These are phyloP conservation scores for Penicillium sp. DNA, from an alignment of 2,329 filamentous ascomycete species.

Conservation along the genomic window DNA sequence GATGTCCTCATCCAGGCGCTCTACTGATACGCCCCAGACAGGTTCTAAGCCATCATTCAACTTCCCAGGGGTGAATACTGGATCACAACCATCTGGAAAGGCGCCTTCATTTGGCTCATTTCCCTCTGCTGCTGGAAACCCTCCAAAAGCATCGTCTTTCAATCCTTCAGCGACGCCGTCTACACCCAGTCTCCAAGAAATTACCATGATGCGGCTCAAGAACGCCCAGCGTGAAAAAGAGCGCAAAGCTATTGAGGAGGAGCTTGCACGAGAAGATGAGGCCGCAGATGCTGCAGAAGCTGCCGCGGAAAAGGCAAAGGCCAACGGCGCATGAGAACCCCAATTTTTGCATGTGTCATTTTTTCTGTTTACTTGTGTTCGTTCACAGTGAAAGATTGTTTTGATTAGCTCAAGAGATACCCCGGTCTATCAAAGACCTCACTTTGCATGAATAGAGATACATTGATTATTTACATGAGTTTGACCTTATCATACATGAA, in stretches of 20 bases:
- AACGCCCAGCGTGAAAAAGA: conserved; percentile 59
- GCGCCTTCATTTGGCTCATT: conserved; percentile 48
- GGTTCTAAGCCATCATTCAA: conserved; percentile 32
- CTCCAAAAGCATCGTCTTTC: conserved; percentile 31
- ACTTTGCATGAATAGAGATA: conserved; percentile 17
- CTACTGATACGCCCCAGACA: conserved; percentile 1
- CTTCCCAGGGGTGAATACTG: conserved; percentile 38
- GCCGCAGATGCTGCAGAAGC: conserved; percentile 32
- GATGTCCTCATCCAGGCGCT: conserved; percentile 23
- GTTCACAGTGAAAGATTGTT: background rate
- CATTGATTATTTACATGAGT: conserved; percentile 25
- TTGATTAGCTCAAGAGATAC: conserved; percentile 27
- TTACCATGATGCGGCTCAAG: conserved; percentile 59
- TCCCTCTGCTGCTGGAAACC: conserved; percentile 34
- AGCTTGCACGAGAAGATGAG: conserved; percentile 54
- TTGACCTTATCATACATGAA: conserved; percentile 26
- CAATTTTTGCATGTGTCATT: background rate
- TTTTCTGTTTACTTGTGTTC: conserved; percentile 2
- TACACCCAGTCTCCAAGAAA: conserved; percentile 47
- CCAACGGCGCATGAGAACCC: conserved; percentile 10
- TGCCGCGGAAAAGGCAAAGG: conserved; percentile 3
- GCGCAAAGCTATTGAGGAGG: conserved; percentile 55
- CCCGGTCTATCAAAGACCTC: conserved; percentile 16
- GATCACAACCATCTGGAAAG: conserved; percentile 31
- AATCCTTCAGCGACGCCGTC: conserved; percentile 27